Base-by-base conservation (phyloP, 2,329 filamentous ascomycete genomes). In the Fusarium pseudocircinatum region DNA sequence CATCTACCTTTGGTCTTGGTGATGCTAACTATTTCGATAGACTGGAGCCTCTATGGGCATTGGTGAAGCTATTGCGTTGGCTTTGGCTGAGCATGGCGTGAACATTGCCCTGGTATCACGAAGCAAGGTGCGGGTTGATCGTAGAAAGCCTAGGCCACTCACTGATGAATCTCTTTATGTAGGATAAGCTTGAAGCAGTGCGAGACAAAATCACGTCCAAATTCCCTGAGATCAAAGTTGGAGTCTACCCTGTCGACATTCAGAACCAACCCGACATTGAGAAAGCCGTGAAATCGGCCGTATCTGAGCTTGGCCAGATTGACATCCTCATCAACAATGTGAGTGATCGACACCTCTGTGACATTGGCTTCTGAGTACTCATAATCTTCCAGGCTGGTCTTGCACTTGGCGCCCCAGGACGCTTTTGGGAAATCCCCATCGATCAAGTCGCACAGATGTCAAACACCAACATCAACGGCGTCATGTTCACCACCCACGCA, bases 401-500 rank as follows among this genome's bases (percentile, higher is more conserved):
- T 5, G 70, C 70, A 3, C 68, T 73, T 2, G 70, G 70, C 0
- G 64, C 70, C 1, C 70, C 70, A 0, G 57, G 60, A 11, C n/a
- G 52, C 2, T 73, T 73, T 28, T 49, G 43, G 46, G 60, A 73
- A 13, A 67, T 72, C 1, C 28, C 53, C 2, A 30, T 73, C 3
- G 34, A 65, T 2, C 28, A 70, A 11, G 46, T 73, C 14, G 8
- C 50, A 0, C 43, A 47, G 16, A 70, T 72, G 69, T 57, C 46
- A 20, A 52, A 50, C 22, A 73, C 71, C 4, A 73, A 84, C 54
- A 84, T 85, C 11, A 86, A 85, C 24, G 71, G 62, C 7, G 58
- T 67, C 12, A 73, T 73, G 59, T 73, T 63, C 26, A 60, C 60
- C 11, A 73, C 61, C 7, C 54, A 86, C 84, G 76, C 82, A 82